Conservation (phyloP, 2,329 filamentous ascomycete species). For the Ophioceras dolichostomum region DNA sequence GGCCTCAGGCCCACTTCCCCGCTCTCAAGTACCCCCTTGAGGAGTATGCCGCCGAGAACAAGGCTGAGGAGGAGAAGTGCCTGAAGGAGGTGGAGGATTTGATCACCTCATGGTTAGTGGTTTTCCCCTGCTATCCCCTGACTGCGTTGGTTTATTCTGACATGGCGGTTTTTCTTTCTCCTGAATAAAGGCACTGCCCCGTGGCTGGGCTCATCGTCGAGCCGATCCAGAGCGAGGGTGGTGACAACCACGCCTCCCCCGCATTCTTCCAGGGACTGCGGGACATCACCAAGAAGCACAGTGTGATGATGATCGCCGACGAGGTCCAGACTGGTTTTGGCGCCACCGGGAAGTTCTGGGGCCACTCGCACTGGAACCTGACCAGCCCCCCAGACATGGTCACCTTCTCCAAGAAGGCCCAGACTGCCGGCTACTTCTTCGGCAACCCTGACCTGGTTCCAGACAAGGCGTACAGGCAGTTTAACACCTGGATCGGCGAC, state of each 20-base stretch:
- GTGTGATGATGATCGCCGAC: conserved; percentile 67
- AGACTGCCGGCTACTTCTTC: conserved; percentile 75
- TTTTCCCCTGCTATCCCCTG: neutral
- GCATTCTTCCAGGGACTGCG: conserved; percentile 68
- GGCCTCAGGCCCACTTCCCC: conserved; percentile 78
- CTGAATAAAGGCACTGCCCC: conserved; percentile 47
- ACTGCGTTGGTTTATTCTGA: too few relatives aligned
- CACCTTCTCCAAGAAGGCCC: conserved; percentile 82
- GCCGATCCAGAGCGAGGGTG: conserved; percentile 73
- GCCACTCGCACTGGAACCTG: conserved; percentile 74
- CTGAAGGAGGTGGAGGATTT: conserved; percentile 61
- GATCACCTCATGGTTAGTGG: conserved; percentile 38
- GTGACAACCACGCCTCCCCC: conserved; percentile 72
- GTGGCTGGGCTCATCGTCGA: conserved; percentile 66
- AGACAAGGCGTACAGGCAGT: conserved; percentile 75
- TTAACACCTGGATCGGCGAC: conserved; percentile 84
- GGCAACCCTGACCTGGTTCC: conserved; percentile 62
- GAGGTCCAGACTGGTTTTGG: conserved; percentile 66
- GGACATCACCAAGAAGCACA: conserved; percentile 56
- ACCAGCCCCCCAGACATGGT: conserved; percentile 66
- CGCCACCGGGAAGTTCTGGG: conserved; percentile 82
- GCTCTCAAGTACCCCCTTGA: conserved; percentile 64
- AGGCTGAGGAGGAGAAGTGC: conserved; percentile 58
- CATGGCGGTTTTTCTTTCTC: too few relatives aligned
- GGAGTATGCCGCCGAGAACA: conserved; percentile 56